Conservation (phyloP, 2,329 filamentous ascomycete species). For the Torrubiellomyces zombiae region DNA sequence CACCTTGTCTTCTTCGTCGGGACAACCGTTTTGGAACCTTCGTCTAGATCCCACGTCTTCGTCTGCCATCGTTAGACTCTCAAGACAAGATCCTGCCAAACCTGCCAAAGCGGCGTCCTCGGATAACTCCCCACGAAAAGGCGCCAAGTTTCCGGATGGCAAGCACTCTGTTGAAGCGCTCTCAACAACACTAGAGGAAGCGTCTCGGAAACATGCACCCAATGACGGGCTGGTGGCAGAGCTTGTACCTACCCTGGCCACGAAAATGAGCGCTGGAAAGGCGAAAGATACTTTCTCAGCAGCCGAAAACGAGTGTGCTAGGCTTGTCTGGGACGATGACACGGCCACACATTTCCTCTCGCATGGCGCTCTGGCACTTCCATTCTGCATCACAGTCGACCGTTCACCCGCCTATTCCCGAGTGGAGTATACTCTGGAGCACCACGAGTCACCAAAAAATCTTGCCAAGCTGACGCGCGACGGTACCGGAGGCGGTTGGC, state of each 20-base stretch:
- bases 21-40: slow-evolving; percentile 51
- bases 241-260: slow-evolving; percentile 49
- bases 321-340: slow-evolving; percentile 56
- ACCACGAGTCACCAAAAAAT: slow-evolving; percentile 43
- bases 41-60: slow-evolving; percentile 46
- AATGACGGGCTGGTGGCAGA: slow-evolving; percentile 50
- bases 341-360: slow-evolving; percentile 42
- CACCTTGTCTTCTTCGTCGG: slow-evolving; percentile 38
- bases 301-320: slow-evolving; percentile 51
- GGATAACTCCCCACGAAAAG: slow-evolving; percentile 10
- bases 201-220: slow-evolving; percentile 33
- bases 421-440: slow-evolving; percentile 48
- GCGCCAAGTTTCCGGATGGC: slow-evolving; percentile 16
- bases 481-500: slow-evolving; percentile 38
- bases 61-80: slow-evolving; percentile 42
- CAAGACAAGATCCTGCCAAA: slow-evolving; percentile 43
- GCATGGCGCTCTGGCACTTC: slow-evolving; percentile 44
- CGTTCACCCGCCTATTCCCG: slow-evolving; percentile 41
- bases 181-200: slow-evolving; percentile 39
- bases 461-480: slow-evolving; percentile 44
- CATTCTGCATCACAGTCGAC: slow-evolving; percentile 43
- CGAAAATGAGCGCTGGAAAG: slow-evolving; percentile 44
- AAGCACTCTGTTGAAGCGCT: slow-evolving; percentile 42
- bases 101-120: slow-evolving; percentile 28
- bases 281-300: slow-evolving; percentile 42